A percentile compares a stretch with the other conserved stretches of the same genome.
These are phyloP conservation scores for Vitis riparia DNA, from an alignment of 164 flowering plant species.

Conservation along the genomic window DNA sequence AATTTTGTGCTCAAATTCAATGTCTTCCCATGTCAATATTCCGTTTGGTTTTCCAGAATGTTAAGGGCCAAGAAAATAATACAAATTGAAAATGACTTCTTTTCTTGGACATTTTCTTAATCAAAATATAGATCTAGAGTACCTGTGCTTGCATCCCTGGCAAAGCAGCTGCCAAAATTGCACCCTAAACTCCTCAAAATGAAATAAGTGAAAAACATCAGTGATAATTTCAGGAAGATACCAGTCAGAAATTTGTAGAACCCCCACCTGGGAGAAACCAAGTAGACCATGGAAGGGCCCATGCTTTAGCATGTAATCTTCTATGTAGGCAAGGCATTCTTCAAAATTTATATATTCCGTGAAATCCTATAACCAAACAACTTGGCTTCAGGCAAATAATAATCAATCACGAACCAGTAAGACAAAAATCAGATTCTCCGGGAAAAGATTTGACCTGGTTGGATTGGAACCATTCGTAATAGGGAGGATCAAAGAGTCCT, in stretches of 20 bases:
- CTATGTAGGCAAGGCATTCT: constrained; percentile 39
- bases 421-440: background rate
- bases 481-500: constrained; percentile 55
- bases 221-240: background rate
- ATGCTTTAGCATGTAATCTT: constrained; percentile 39
- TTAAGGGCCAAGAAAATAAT: no score
- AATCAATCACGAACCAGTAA: background rate
- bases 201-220: background rate
- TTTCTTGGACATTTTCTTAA: no score
- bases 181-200: constrained; percentile 31
- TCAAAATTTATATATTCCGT: constrained; percentile 33
- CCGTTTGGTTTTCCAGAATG: background rate
- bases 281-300: constrained; percentile 54
- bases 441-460: constrained; percentile 24
- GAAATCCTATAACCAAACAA: constrained; percentile 25
- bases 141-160: constrained; percentile 40
- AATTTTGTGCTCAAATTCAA: background rate
- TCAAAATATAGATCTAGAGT: background rate
- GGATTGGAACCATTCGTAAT: constrained; percentile 50
- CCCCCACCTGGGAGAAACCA: constrained; percentile 47
- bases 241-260: background rate
- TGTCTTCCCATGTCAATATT: background rate
- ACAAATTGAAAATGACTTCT: no score
- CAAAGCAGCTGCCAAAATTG: constrained; percentile 31
- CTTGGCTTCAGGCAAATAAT: background rate